Evolutionary conservation across 305 asterid genomes (phyloP).

Genomic region (Fraxinus latifolia): DNA sequence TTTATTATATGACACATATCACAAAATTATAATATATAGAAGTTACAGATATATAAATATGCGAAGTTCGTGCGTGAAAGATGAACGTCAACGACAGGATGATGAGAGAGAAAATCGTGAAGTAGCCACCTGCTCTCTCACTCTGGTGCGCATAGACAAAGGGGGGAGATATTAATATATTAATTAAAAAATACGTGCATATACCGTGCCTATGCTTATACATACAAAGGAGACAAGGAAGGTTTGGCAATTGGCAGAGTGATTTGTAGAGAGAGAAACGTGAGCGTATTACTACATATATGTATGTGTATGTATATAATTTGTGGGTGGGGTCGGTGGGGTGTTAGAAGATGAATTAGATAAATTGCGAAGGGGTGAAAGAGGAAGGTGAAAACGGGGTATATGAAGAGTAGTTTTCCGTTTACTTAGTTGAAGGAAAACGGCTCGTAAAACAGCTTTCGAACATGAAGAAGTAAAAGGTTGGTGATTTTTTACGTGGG

Average conservation of each 20-base stretch:
- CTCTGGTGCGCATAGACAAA: not conserved
- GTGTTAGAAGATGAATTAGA: not conserved
- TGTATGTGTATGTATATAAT: not conserved
- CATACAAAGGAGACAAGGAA: not conserved
- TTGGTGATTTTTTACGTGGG: not conserved
- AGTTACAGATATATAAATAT: not conserved
- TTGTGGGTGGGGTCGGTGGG: not conserved
- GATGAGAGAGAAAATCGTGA: not conserved
- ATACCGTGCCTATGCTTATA: not conserved
- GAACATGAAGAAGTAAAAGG: not conserved
- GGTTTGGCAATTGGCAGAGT: not conserved
- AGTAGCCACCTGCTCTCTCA: conserved; percentile 2
- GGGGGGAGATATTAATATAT: not conserved
- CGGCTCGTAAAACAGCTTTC: not conserved
- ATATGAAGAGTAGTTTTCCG: not conserved
- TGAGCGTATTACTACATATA: not conserved
- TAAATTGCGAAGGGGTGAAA: not conserved
- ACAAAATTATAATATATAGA: not conserved
- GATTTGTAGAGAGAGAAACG: not conserved
- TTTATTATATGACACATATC: not conserved
- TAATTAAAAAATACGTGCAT: not conserved
- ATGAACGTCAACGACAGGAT: conserved; percentile 3
- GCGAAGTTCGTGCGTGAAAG: not conserved
- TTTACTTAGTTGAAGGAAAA: not conserved
- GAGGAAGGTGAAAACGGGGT: not conserved